phyloP scores from a whole-genome alignment of 306 rosid species.

The Cicer yamashitae region DNA sequence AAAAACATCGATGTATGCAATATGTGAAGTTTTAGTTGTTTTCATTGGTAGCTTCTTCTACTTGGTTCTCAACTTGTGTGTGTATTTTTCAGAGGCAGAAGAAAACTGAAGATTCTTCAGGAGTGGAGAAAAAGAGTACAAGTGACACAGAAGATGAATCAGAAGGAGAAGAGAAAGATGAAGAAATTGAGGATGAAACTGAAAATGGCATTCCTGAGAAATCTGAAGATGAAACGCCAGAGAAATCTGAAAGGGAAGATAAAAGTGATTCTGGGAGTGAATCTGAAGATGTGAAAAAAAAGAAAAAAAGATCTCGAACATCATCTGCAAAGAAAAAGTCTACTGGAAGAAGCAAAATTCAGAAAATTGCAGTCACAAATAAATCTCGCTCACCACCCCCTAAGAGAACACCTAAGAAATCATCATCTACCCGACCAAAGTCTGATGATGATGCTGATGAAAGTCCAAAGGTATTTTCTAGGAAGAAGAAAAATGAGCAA shows the following conservation, averaged over 20 bases:
- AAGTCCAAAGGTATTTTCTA: constrained; percentile 84
- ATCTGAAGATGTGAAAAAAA: constrained; percentile 60
- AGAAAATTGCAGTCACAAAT: constrained; percentile 52
- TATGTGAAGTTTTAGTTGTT: constrained; percentile 3
- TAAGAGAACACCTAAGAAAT: constrained; percentile 60
- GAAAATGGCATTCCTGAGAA: constrained; percentile 73
- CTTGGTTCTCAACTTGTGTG: neutral
- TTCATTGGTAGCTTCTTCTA: neutral
- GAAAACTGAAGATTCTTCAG: constrained; percentile 59
- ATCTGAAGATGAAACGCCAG: constrained; percentile 74
- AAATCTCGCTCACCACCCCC: constrained; percentile 63
- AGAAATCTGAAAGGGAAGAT: constrained; percentile 74
- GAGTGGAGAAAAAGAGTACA: constrained; percentile 59
- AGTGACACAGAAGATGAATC: constrained; percentile 79
- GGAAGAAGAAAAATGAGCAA: constrained; percentile 76
- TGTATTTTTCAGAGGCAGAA: constrained; percentile 59
- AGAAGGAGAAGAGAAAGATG: constrained; percentile 62
- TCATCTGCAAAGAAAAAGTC: constrained; percentile 72
- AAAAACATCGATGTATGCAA: neutral
- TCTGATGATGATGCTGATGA: constrained; percentile 65
- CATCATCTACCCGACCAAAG: constrained; percentile 54
- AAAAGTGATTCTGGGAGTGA: constrained; percentile 74
- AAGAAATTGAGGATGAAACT: constrained; percentile 66
- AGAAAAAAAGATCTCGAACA: constrained; percentile 48
- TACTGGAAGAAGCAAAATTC: constrained; percentile 59